phyloP scores from a whole-genome alignment of 768 basidiomycete species.

The Russula virescens region DNA sequence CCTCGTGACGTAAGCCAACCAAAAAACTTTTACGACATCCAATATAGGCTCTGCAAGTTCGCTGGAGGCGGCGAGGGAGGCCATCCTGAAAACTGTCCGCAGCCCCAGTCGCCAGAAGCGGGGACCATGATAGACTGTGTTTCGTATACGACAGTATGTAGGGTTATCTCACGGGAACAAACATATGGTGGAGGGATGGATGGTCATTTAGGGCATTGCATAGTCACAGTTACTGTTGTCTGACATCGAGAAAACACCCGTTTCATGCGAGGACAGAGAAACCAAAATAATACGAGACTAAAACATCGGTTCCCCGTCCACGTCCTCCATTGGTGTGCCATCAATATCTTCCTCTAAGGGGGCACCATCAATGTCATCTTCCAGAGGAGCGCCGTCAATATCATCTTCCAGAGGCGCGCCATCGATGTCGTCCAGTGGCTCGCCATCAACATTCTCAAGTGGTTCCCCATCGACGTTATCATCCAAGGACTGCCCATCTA shows the following conservation, averaged over 20 bases:
- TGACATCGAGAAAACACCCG: background rate
- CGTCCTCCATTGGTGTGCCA: slow-evolving; percentile 31
- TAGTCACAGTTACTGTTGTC: slow-evolving; percentile 8
- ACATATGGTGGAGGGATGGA: background rate
- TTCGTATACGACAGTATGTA: background rate
- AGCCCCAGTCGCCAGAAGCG: slow-evolving; percentile 23
- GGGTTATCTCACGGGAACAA: slow-evolving; percentile 7
- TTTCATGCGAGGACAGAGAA: background rate
- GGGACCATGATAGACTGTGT: background rate
- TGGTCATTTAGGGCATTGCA: slow-evolving; percentile 3
- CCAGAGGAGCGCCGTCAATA: slow-evolving; percentile 24
- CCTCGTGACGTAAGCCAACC: background rate
- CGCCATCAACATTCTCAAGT: slow-evolving; percentile 33
- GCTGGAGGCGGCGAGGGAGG: slow-evolving; percentile 67
- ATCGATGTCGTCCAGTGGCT: slow-evolving; percentile 31
- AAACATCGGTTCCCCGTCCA: slow-evolving; percentile 34
- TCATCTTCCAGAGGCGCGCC: slow-evolving; percentile 38
- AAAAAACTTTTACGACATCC: background rate
- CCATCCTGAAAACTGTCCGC: slow-evolving; percentile 54
- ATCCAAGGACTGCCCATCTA: slow-evolving; percentile 49
- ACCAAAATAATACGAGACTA: slow-evolving; percentile 1
- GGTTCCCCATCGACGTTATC: slow-evolving; percentile 40
- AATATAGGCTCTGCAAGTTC: slow-evolving; percentile 59
- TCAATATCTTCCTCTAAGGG: slow-evolving; percentile 30
- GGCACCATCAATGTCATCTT: slow-evolving; percentile 23